phyloP scores from a whole-genome alignment of 345 rosid genomes.

The Moricandia moricandioides region DNA sequence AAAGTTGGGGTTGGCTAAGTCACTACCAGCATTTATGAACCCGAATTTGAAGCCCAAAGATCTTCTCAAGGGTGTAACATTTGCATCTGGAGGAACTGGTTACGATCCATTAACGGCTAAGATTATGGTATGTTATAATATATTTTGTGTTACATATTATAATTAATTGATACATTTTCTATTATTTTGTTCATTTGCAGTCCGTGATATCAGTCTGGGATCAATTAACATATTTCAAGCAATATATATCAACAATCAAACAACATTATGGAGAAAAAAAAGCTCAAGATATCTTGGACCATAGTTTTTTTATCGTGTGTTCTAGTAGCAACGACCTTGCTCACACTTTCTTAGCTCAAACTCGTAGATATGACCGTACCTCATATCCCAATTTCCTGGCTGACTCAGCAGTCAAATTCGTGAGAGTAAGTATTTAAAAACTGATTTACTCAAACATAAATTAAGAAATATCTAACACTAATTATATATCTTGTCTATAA shows the following conservation, averaged over 20 bases:
- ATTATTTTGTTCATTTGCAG: conserved; percentile 26
- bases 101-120: conserved; percentile 56
- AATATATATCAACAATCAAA: background rate
- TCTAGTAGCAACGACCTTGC: background rate
- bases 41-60: conserved; percentile 40
- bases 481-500: background rate
- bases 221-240: background rate
- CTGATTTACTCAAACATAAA: background rate
- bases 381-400: conserved; percentile 42
- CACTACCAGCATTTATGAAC: conserved; percentile 54
- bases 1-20: conserved; percentile 46
- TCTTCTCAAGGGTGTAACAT: conserved; percentile 57
- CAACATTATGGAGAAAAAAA: background rate
- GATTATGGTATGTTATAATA: conserved; percentile 38
- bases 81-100: conserved; percentile 66
- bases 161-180: background rate
- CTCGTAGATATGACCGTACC: conserved; percentile 33
- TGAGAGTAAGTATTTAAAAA: conserved; percentile 33
- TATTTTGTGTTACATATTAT: too few relatives aligned
- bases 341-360: conserved; percentile 8
- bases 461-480: background rate
- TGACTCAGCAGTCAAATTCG: conserved; percentile 39
- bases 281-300: background rate
- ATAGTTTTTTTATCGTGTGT: background rate
- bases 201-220: background rate